Base-by-base conservation (phyloP, 2,329 filamentous ascomycete species). In the Ascochyta rabiei region DNA sequence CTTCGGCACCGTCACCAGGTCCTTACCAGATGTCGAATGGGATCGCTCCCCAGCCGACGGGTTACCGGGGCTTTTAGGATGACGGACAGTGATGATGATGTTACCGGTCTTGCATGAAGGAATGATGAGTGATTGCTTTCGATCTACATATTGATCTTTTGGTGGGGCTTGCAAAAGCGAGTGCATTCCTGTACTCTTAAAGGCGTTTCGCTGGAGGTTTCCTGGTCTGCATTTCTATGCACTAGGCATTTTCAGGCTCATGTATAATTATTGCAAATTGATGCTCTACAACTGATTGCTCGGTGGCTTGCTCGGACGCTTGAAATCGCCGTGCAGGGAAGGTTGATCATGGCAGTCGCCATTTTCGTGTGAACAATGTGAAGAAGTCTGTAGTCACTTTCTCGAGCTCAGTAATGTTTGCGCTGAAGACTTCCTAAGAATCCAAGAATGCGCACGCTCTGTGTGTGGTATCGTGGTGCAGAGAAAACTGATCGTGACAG, bases 41-140 rank as follows among this genome's bases (percentile, higher is more conserved):
- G 53, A 91, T 97, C 69, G 88, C 89, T 55, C 89, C 93, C 54
- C 93, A 97, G 80, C 84, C 90, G 47, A 98, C 93, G 61, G 92
- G 76, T 37, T 77, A 65, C 63, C 66, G 74, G 16, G 71, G 63
- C 7, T 77, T 77, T 57, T 77, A 72, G 37, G 37, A 35, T 31
- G 40, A 16, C 15, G 19, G 33, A 16, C 9, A 28, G 28, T 13
- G 28, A 26, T 28, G 31, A 46, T 34, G 33, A 47, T 16, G 33
- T 30, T 53, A 21, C 28, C 13, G 40, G 51, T 50, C 41, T 55
- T 45, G 46, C 52, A 55, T 55, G 52, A 55, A 37, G 46, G 37
- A 45, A 50, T 31, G 52, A 39, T 16, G 41, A 41, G 35, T 42
- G 46, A 31, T 45, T 49, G 52, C 42, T 37, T 63, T 66, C 61